phyloP scores from a whole-genome alignment of 371 early-diverging fungal species.

The Rhizopus microsporus region DNA sequence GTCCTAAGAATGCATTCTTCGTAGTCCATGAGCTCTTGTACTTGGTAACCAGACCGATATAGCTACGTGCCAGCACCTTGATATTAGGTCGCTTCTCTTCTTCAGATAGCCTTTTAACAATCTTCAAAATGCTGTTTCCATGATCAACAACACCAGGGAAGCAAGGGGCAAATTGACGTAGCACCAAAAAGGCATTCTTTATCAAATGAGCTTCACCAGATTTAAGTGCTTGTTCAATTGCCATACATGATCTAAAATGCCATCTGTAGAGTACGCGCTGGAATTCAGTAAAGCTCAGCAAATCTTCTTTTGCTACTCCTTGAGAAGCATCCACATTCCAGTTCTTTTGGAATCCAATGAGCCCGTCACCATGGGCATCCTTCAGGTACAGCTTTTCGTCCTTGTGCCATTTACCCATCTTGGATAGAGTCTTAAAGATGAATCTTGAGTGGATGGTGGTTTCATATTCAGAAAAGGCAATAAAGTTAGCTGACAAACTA shows the following conservation, averaged over 20 bases:
- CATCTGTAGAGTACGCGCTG: constrained; percentile 76
- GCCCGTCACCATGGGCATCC: constrained; percentile 58
- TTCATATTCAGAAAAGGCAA: constrained; percentile 76
- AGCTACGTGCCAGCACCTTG: constrained; percentile 45
- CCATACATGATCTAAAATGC: constrained; percentile 63
- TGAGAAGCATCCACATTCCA: constrained; percentile 53
- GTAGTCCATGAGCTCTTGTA: constrained; percentile 34
- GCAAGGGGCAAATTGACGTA: constrained; percentile 62
- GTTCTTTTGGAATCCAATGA: constrained; percentile 77
- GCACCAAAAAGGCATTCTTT: constrained; percentile 72
- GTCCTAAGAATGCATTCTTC: constrained; percentile 35
- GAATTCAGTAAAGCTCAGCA: constrained; percentile 70
- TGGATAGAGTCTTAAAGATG: constrained; percentile 57
- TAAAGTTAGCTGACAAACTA: constrained; percentile 48
- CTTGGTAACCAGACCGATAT: constrained; percentile 36
- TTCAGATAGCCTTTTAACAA: constrained; percentile 33
- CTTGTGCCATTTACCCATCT: constrained; percentile 64
- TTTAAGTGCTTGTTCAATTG: constrained; percentile 53
- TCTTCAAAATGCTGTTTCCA: constrained; percentile 46
- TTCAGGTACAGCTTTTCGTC: constrained; percentile 56
- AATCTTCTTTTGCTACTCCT: constrained; percentile 50
- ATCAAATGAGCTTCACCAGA: constrained; percentile 72
- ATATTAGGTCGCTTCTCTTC: constrained; percentile 41
- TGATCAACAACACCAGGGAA: constrained; percentile 64
- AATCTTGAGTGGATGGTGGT: constrained; percentile 74